These are phyloP conservation scores for Fragaria nilgerrensis DNA, from an alignment of 306 rosid genomes.

Conservation along the genomic window DNA sequence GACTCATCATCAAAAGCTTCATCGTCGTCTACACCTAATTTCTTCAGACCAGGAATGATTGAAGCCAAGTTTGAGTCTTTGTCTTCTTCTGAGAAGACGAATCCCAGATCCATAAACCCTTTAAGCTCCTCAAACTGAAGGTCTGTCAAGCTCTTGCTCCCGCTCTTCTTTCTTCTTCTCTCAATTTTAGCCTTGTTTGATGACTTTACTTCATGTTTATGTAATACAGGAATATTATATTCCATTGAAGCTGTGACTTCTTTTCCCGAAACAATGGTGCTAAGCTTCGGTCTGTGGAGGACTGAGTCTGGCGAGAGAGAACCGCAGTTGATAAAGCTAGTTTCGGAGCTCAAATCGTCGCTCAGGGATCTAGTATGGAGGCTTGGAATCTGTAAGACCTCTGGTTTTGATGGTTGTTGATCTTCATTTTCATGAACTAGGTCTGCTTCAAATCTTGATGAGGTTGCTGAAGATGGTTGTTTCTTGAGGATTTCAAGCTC, in stretches of 20 bases:
- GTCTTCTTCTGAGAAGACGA: conserved; percentile 81
- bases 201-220: neutral
- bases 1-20: conserved; percentile 25
- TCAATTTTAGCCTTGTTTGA: conserved; percentile 1
- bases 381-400: conserved; percentile 28
- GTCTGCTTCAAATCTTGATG: conserved; percentile 30
- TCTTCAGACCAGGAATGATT: conserved; percentile 78
- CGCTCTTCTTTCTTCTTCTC: conserved; percentile 29
- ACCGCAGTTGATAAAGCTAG: conserved; percentile 32
- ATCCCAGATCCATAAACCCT: conserved; percentile 92
- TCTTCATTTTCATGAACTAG: conserved; percentile 28
- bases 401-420: conserved; percentile 26
- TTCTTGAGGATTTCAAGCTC: conserved; percentile 37
- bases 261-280: conserved; percentile 51
- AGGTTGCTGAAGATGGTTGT: conserved; percentile 14
- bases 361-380: conserved; percentile 59
- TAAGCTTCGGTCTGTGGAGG: conserved; percentile 41
- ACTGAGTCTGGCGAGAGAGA: conserved; percentile 50
- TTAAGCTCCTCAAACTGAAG: conserved; percentile 82
- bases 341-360: conserved; percentile 53
- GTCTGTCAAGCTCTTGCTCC: conserved; percentile 78
- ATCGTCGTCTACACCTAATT: conserved; percentile 33
- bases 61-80: conserved; percentile 70
- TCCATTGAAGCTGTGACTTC: conserved; percentile 34
- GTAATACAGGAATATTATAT: neutral